These are phyloP conservation scores for Zizania latifolia DNA, from an alignment of 176 grass and related monocot species.

Conservation along the genomic window DNA sequence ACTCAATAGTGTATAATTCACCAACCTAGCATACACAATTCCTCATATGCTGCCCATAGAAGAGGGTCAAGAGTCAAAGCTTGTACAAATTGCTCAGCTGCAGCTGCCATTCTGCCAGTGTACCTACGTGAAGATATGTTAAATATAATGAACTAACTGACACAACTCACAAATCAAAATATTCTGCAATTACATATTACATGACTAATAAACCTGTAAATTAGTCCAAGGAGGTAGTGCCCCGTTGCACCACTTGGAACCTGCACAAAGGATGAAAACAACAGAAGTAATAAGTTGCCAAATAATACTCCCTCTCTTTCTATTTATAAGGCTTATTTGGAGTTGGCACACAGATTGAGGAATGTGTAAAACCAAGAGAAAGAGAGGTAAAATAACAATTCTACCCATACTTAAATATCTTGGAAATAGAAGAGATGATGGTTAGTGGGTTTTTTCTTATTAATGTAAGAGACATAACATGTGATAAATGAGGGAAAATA, in stretches of 20 bases:
- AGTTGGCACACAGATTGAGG: neutral
- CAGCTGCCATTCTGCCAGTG: constrained; percentile 71
- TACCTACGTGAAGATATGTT: constrained; percentile 46
- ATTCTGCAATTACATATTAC: neutral
- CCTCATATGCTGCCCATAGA: constrained; percentile 95
- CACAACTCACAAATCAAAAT: constrained; percentile 20
- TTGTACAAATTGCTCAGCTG: constrained; percentile 82
- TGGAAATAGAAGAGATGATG: neutral
- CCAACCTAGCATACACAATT: constrained; percentile 85
- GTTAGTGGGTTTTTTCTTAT: neutral
- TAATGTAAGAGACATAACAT: neutral
- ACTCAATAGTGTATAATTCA: constrained; percentile 21
- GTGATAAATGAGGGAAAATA: neutral
- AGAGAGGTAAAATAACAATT: neutral
- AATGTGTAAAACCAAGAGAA: neutral
- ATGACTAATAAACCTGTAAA: constrained; percentile 71
- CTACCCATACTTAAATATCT: neutral
- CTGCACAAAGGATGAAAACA: constrained; percentile 42
- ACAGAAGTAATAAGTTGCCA: neutral
- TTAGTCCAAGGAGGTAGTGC: constrained; percentile 91
- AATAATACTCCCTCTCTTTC: neutral
- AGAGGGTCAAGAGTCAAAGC: constrained; percentile 81
- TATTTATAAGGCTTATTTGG: neutral
- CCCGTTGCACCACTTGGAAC: constrained; percentile 93
- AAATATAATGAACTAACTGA: constrained; percentile 3